These are phyloP conservation scores for Daedaleopsis nitida DNA, from an alignment of 768 basidiomycete species.

Conservation along the genomic window DNA sequence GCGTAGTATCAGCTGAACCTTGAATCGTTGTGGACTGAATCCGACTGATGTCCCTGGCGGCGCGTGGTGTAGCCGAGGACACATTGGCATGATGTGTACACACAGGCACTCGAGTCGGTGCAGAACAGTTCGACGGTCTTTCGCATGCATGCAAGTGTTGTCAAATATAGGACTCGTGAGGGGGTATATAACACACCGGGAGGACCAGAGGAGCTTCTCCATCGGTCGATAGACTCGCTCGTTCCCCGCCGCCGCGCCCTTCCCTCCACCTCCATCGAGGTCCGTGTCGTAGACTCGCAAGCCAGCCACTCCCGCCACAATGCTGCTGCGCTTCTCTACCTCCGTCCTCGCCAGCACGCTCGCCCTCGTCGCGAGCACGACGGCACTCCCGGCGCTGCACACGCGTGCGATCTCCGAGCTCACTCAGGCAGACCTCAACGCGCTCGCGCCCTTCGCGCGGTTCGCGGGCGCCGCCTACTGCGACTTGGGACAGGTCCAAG, in stretches of 20 bases:
- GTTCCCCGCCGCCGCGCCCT: background rate
- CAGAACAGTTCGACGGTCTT: background rate
- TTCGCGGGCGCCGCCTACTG: conserved; percentile 63
- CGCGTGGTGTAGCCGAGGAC: no score
- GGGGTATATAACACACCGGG: conserved; percentile 2
- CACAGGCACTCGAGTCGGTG: no score
- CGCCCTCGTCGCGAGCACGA: background rate
- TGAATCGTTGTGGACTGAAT: background rate
- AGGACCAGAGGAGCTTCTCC: background rate
- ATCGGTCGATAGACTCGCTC: background rate
- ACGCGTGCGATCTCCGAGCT: conserved; percentile 26
- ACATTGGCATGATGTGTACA: no score
- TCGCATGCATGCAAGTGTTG: background rate
- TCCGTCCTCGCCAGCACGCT: conserved; percentile 6
- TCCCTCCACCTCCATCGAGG: background rate
- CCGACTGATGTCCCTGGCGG: no score
- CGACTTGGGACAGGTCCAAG: conserved; percentile 34
- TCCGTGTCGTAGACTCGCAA: conserved; percentile 6
- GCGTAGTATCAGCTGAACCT: conserved; percentile 9
- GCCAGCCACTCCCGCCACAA: background rate
- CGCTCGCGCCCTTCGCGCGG: conserved; percentile 48
- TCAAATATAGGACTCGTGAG: background rate
- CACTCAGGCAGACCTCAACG: conserved; percentile 35
- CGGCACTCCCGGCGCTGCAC: conserved; percentile 3
- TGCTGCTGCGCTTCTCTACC: conserved; percentile 9